phyloP scores from a whole-genome alignment of 345 rosid species.

The Salix brachista region DNA sequence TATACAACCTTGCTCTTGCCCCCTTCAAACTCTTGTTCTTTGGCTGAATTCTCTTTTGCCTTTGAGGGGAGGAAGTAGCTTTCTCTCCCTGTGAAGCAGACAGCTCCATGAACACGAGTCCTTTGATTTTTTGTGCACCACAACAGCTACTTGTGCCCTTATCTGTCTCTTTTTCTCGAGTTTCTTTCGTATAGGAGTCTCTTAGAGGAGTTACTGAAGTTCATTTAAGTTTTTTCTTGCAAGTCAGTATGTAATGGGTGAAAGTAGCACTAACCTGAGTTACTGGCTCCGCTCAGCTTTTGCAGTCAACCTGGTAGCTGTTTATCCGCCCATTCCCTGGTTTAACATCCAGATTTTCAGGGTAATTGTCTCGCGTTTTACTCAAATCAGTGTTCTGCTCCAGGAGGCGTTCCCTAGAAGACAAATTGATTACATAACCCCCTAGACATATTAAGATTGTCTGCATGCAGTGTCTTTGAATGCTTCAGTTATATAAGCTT shows the following conservation, averaged over 20 bases:
- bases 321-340: constrained; percentile 25
- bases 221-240: constrained; percentile 23
- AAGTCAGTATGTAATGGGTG: constrained; percentile 27
- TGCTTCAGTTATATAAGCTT: not conserved
- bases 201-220: constrained; percentile 21
- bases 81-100: constrained; percentile 1
- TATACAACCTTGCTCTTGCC: constrained; percentile 56
- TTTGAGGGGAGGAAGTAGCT: constrained; percentile 18
- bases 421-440: constrained; percentile 28
- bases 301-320: constrained; percentile 32
- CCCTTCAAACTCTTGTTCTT: constrained; percentile 44
- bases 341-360: constrained; percentile 39
- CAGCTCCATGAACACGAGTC: constrained; percentile 26
- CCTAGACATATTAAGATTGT: not conserved
- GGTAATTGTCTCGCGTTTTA: constrained; percentile 29
- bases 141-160: constrained; percentile 8
- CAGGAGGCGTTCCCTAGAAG: constrained; percentile 36
- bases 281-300: constrained; percentile 13
- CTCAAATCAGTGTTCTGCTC: constrained; percentile 20
- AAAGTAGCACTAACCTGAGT: constrained; percentile 11
- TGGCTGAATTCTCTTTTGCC: constrained; percentile 29
- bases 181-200: constrained; percentile 12
- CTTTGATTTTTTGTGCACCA: constrained; percentile 4
- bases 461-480: not conserved
- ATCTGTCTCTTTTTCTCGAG: constrained; percentile 10